Base-by-base conservation (phyloP, 1,284 basidiomycete genomes). In the Clitocybe nebularis region DNA sequence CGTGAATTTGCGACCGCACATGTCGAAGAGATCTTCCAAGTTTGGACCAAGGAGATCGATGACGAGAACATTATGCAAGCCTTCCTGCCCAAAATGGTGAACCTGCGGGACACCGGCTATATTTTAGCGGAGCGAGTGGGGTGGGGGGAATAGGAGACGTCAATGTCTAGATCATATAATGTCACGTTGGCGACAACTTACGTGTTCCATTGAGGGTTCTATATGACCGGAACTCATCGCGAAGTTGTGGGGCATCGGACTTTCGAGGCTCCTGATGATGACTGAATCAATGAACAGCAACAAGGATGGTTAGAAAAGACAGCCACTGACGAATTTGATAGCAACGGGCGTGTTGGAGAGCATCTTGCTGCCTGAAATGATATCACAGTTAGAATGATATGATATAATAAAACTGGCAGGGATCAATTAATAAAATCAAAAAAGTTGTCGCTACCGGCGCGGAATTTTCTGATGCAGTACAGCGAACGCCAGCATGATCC, bases 51-150 rank as follows among this genome's bases (percentile, higher is more conserved):
- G 77, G 22, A 99, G 75, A 69, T 99, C 95, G 52, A 99, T 97
- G 59, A 98, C 95, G 43, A 98, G 77, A 45, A 88, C 92, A 67
- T 98, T 99, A 73, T 99, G 95, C 40, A 98, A 76, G 8, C 95
- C 95, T 68, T 99, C 95, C 63, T 96, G 93, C 39, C 96, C 95
- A 62, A 98, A 99, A 74, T 98, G 91, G 69, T 99, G 93, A 29
- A 97, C 94, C 64, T 98, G 95, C 1, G 94, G 94, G 40, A 97
- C 88, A 46, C 94, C 94, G 49, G 82, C 91, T 96, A 56, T 34
- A 50, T 53, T 48, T 45, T 47, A 48, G 43, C 48, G 40, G 39
- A 45, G 4, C 17, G 29, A 17, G 22, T 41, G 44, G 47, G 45
- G 23, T 35, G 44, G 34, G 41, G 19, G 25, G 41, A 47, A 36